Evolutionary conservation across 768 basidiomycete species (phyloP), one percentile per base, ranked within the genome.

Genomic region (Lentinula sp.): DNA sequence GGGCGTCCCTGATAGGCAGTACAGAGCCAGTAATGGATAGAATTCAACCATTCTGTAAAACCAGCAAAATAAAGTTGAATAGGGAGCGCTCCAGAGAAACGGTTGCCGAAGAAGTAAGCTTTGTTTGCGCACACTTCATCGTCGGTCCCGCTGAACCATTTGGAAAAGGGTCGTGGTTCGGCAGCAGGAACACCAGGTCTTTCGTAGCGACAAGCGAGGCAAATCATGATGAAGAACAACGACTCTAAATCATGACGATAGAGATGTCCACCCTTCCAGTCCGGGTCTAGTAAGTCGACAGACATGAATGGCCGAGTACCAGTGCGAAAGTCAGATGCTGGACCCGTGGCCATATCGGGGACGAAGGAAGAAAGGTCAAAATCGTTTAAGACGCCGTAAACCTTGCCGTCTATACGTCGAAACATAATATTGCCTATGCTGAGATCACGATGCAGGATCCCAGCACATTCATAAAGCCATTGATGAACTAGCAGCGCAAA

Each of bases 141-240:
- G 61, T 13, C 61, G 60, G 52, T 65, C 56, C 15, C 48, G 16
- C 13, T n/a, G 42, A 43, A 43, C 42, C 42, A 43, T 43, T 43
- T 43, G 5, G 42, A 1, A 13, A 15, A 43, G 0, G 16, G 2
- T 43, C 42, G 16, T 15, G 42, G 42, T 43, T 43, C 16, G 16
- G 42, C 37, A 39, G 9, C 7, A 0, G 37, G 37, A 8, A 8
- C 5, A 13, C 13, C 7, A 8, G 13, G 37, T 39, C 13, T 13
- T 3, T 39, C 37, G 37, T 39, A 39, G 37, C 37, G 37, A 13
- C 45, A 46, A 4, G n/a, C 3, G n/a, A 46, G 45, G 15, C 45
- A 46, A 18, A 46, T 7, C 6, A 46, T 46, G 11, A 46, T n/a
- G 45, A n/a, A 46, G 45, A 46, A 46, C 15, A 46, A 18, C 15